These are phyloP conservation scores for Lipomyces oligophaga DNA, from an alignment of 805 yeast genomes.

Conservation along the genomic window DNA sequence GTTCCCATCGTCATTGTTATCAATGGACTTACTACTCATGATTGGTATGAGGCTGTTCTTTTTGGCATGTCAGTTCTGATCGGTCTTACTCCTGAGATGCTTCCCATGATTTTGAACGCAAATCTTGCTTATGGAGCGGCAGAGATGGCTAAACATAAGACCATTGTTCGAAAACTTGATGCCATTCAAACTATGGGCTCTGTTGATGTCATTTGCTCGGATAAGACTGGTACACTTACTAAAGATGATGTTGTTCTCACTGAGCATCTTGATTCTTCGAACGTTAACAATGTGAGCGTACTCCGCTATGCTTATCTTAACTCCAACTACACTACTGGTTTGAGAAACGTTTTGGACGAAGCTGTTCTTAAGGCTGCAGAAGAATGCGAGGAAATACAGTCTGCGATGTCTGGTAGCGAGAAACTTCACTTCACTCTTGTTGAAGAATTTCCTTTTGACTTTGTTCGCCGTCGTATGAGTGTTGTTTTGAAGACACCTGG, in stretches of 20 bases:
- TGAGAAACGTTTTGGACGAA: constrained; percentile 24
- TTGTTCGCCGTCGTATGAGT: constrained; percentile 28
- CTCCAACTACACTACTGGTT: constrained; percentile 25
- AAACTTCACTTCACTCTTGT: constrained; percentile 15
- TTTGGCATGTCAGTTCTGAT: constrained; percentile 29
- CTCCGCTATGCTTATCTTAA: constrained; percentile 22
- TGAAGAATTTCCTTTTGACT: constrained; percentile 28
- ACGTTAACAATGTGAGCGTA: constrained; percentile 16
- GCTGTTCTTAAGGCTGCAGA: constrained; percentile 25
- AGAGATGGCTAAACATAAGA: constrained; percentile 30
- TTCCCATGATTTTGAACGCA: constrained; percentile 29
- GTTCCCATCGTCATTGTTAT: constrained; percentile 29
- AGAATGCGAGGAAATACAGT: constrained; percentile 6
- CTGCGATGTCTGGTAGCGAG: constrained; percentile 11
- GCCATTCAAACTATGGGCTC: constrained; percentile 51
- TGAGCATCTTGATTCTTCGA: constrained; percentile 20
- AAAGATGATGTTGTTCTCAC: constrained; percentile 30
- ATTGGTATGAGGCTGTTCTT: constrained; percentile 28
- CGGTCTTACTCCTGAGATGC: constrained; percentile 29
- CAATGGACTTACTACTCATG: constrained; percentile 27
- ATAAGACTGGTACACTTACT: constrained; percentile 51
- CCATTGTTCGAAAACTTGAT: constrained; percentile 28
- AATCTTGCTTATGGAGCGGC: constrained; percentile 28
- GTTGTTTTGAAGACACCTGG: constrained; percentile 19
- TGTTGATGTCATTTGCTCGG: constrained; percentile 52